Conservation (phyloP, 192 early-diverging fungal genomes). For the Dimargaris xerosporica region DNA sequence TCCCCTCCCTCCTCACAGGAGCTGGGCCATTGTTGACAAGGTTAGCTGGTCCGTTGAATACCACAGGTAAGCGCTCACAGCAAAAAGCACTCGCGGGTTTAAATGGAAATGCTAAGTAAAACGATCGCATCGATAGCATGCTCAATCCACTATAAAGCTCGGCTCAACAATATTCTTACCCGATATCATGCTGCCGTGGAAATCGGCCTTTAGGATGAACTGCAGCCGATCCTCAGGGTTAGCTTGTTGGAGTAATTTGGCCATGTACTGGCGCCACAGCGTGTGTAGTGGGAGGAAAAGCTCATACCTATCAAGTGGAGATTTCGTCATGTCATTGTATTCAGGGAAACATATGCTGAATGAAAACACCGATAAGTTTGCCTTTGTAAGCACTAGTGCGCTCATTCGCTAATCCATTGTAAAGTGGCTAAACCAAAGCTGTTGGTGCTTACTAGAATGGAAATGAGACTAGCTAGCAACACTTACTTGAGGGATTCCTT, state of each 20-base stretch:
- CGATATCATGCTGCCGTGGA: conserved; percentile 65
- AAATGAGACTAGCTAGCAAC: not conserved
- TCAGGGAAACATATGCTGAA: too few relatives aligned
- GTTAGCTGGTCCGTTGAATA: not conserved
- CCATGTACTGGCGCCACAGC: conserved; percentile 68
- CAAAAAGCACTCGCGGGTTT: not conserved
- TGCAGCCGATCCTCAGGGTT: conserved; percentile 18
- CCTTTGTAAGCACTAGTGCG: not conserved
- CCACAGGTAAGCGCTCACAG: not conserved
- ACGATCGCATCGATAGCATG: not conserved
- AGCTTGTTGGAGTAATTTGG: conserved; percentile 33
- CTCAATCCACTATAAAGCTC: not conserved
- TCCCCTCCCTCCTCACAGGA: not conserved
- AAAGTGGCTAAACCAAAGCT: not conserved
- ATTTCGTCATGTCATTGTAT: not conserved
- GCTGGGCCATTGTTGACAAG: too few relatives aligned
- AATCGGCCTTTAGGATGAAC: conserved; percentile 64
- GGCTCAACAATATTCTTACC: conserved; percentile 25
- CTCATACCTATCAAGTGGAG: conserved; percentile 24
- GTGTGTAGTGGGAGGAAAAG: conserved; percentile 55
- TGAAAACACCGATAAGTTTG: not conserved
- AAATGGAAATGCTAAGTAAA: not conserved
- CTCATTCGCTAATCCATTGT: not conserved
- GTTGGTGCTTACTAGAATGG: not conserved
- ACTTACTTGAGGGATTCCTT: conserved; percentile 28